Evolutionary conservation across 257 asterid genomes (phyloP).

Genomic region (Leonotis leonurus): DNA sequence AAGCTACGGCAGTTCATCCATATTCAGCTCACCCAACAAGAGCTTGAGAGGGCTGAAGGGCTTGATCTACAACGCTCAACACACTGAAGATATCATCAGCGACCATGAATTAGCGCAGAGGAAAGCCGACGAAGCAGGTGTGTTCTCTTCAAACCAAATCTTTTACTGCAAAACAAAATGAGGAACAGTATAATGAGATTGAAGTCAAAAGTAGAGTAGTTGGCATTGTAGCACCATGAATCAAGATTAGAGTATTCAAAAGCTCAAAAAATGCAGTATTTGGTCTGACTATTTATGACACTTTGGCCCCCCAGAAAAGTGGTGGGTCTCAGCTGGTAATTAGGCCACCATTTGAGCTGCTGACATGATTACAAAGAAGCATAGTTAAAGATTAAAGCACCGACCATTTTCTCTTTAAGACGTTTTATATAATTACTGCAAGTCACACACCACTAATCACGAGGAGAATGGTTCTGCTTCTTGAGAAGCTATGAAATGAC

Average conservation of each 20-base stretch:
- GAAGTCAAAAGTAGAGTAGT: slow-evolving; percentile 21
- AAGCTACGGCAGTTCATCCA: no score
- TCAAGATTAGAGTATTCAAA: no score
- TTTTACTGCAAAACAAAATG: background rate
- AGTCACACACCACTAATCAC: slow-evolving; percentile 23
- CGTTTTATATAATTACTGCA: slow-evolving; percentile 6
- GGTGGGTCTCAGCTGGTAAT: slow-evolving; percentile 11
- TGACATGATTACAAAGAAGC: background rate
- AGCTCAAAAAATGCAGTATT: no score
- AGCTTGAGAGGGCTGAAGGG: slow-evolving; percentile 58
- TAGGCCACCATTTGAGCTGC: slow-evolving; percentile 5
- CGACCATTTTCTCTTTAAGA: background rate
- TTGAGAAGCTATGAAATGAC: no score
- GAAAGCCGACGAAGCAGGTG: slow-evolving; percentile 90
- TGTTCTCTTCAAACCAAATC: background rate
- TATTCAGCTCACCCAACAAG: slow-evolving; percentile 68
- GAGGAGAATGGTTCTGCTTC: no score
- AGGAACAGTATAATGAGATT: background rate
- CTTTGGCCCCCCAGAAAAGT: no score
- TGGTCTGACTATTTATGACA: no score
- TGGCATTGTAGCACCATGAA: no score
- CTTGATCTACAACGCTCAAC: slow-evolving; percentile 30
- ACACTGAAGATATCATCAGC: slow-evolving; percentile 50
- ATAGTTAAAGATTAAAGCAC: background rate
- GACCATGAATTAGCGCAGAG: slow-evolving; percentile 76